A percentile compares a stretch with the other conserved stretches of the same genome.
These are phyloP conservation scores for Bruguiera gymnorhiza DNA, from an alignment of 345 rosid genomes.

Conservation along the genomic window DNA sequence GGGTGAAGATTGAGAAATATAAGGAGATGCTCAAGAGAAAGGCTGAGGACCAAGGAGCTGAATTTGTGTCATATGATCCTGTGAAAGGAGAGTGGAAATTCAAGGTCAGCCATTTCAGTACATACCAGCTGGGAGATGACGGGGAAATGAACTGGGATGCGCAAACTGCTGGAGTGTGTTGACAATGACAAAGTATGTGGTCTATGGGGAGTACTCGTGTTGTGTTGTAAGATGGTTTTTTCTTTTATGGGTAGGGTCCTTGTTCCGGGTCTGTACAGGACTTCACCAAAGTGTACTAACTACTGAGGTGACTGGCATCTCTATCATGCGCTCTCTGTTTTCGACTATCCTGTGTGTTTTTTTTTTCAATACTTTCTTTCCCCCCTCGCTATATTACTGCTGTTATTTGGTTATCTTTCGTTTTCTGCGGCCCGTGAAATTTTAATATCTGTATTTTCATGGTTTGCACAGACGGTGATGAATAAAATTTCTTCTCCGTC, in stretches of 20 bases:
- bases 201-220: neutral
- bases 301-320: constrained; percentile 2
- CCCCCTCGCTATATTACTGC: neutral
- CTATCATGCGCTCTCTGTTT: neutral
- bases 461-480: no score
- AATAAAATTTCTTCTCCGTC: no score
- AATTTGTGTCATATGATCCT: constrained; percentile 77
- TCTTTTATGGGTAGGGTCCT: neutral
- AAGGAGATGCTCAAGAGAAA: constrained; percentile 84
- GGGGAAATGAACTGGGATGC: constrained; percentile 23
- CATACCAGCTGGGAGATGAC: constrained; percentile 52
- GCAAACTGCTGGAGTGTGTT: constrained; percentile 17
- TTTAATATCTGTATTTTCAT: no score
- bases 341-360: neutral
- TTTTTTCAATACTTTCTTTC: no score
- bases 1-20: constrained; percentile 62
- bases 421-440: no score
- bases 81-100: constrained; percentile 88
- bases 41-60: constrained; percentile 85
- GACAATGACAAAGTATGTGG: constrained; percentile 10
- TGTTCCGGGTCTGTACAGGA: constrained; percentile 7
- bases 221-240: neutral
- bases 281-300: constrained; percentile 4
- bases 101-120: constrained; percentile 79
- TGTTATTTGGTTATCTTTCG: neutral